These are phyloP conservation scores for Coemansia furcata DNA, from an alignment of 192 early-diverging fungal species.

Conservation along the genomic window DNA sequence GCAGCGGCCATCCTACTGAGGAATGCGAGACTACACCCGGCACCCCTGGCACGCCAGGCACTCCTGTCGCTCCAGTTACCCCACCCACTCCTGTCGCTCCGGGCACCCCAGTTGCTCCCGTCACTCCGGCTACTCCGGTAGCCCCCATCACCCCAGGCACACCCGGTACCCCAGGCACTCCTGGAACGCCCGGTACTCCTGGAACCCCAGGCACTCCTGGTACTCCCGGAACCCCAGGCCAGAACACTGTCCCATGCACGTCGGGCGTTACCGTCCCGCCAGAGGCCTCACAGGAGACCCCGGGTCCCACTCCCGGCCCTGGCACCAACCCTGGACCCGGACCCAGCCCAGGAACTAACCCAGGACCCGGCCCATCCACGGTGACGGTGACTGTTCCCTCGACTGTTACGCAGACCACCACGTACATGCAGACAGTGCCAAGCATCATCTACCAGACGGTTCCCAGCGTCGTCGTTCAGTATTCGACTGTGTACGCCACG, in stretches of 20 bases:
- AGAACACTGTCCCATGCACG: too few species aligned
- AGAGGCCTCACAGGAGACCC: constrained; percentile 4
- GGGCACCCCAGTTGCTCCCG: not conserved
- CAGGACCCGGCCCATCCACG: not conserved
- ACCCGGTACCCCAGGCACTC: not conserved
- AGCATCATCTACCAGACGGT: constrained; percentile 37
- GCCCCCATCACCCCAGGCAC: not conserved
- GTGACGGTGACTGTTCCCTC: constrained; percentile 29
- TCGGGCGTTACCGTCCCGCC: not conserved
- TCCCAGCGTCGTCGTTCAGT: constrained; percentile 23
- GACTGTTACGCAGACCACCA: constrained; percentile 29
- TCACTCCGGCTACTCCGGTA: not conserved
- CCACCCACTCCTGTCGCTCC: not conserved
- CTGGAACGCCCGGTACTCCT: not conserved
- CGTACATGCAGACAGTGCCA: constrained; percentile 34
- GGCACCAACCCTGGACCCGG: not conserved
- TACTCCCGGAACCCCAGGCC: not conserved
- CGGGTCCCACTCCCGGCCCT: constrained; percentile 7
- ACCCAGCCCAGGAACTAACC: not conserved
- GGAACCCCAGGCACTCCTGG: not conserved
- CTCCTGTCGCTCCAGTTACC: not conserved
- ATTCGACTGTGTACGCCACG: constrained; percentile 23
- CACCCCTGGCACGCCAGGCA: constrained; percentile 3
- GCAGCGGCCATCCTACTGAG: constrained; percentile 1
- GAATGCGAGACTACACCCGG: constrained; percentile 13